phyloP scores from a whole-genome alignment of 192 early-diverging fungal species.

The Backusella luteola region DNA sequence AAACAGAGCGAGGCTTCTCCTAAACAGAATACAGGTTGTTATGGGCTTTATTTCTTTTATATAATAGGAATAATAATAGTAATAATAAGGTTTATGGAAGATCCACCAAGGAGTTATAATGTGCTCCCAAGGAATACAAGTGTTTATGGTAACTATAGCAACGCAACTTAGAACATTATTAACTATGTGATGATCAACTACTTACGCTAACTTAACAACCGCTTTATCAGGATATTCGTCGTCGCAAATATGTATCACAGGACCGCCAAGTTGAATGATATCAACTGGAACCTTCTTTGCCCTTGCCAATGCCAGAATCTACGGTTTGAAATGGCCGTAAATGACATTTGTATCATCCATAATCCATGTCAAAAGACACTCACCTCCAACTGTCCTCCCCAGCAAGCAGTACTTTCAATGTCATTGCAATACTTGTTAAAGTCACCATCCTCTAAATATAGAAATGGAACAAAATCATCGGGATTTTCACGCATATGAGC shows the following conservation, averaged over 20 bases:
- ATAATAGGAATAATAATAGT: not conserved
- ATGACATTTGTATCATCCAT: not conserved
- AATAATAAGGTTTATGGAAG: not conserved
- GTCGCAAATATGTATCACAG: conserved; percentile 78
- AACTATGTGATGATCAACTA: conserved; percentile 7
- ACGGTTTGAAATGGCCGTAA: not conserved
- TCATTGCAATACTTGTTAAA: conserved; percentile 76
- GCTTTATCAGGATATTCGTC: conserved; percentile 56
- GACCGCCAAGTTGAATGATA: conserved; percentile 82
- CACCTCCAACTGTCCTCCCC: conserved; percentile 95
- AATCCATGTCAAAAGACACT: not conserved
- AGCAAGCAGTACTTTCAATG: conserved; percentile 77
- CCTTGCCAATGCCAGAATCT: conserved; percentile 81
- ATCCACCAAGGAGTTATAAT: conserved; percentile 88
- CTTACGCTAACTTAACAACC: conserved; percentile 76
- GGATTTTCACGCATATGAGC: conserved; percentile 74
- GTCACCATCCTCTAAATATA: conserved; percentile 78
- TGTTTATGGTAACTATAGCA: conserved; percentile 76
- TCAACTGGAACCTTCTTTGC: conserved; percentile 74
- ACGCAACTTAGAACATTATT: too few species aligned
- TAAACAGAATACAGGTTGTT: not conserved
- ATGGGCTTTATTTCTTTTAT: not conserved
- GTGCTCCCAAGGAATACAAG: conserved; percentile 90
- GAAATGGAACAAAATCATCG: conserved; percentile 91
- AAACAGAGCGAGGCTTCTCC: not conserved